Conservation (phyloP, 176 grass and related monocot genomes). For the Otatea glauca region DNA sequence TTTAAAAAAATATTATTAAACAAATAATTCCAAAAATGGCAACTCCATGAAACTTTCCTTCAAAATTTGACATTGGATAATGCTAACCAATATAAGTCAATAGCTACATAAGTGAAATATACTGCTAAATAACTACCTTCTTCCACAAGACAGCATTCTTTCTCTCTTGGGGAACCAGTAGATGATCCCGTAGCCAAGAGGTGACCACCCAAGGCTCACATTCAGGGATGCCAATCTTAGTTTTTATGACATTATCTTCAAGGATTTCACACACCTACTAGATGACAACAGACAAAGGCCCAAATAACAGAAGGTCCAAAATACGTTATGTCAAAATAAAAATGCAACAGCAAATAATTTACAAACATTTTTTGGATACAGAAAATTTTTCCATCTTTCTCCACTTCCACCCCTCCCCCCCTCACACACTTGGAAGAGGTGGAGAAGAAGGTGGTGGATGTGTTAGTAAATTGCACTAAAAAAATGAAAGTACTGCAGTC, state of each 20-base stretch:
- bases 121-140: slow-evolving; percentile 61
- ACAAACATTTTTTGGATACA: neutral
- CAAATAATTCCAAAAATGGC: too few species aligned
- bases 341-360: neutral
- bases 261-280: slow-evolving; percentile 91
- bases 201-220: slow-evolving; percentile 74
- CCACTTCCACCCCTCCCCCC: neutral
- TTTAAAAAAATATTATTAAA: too few species aligned
- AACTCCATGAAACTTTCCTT: neutral
- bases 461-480: slow-evolving; percentile 18
- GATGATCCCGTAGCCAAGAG: slow-evolving; percentile 89
- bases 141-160: slow-evolving; percentile 77
- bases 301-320: slow-evolving; percentile 7
- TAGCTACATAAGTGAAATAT: slow-evolving; percentile 3
- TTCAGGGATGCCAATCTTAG: slow-evolving; percentile 43
- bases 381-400: neutral
- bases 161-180: slow-evolving; percentile 76
- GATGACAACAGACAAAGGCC: slow-evolving; percentile 30
- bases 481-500: neutral
- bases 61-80: neutral
- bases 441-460: neutral
- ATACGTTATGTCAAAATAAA: neutral
- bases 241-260: slow-evolving; percentile 67
- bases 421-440: neutral
- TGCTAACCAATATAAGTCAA: slow-evolving; percentile 11